Conservation (phyloP, 1,284 basidiomycete genomes). For the Pseudomicrostroma phylloplanum region DNA sequence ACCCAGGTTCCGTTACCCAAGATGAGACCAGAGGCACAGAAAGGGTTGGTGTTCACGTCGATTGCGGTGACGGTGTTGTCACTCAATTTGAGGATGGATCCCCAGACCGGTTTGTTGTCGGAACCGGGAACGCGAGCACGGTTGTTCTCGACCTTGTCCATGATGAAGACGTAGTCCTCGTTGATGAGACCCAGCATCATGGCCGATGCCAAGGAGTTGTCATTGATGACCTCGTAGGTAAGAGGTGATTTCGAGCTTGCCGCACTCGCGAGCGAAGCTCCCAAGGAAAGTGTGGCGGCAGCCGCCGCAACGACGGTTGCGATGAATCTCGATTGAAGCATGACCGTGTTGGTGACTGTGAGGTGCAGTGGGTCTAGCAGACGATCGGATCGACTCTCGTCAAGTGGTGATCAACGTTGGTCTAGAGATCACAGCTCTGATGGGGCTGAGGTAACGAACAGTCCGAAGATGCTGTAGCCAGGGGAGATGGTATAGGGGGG, state of each 20-base stretch:
- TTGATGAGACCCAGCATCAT: slow-evolving; percentile 50
- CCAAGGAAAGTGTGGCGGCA: not conserved
- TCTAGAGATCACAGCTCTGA: too few relatives aligned
- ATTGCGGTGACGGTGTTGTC: slow-evolving; percentile 37
- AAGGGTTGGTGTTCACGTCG: slow-evolving; percentile 50
- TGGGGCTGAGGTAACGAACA: too few relatives aligned
- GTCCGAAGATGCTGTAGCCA: too few relatives aligned
- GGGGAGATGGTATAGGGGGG: too few relatives aligned
- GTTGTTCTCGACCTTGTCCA: slow-evolving; percentile 53
- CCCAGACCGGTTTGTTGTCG: slow-evolving; percentile 42
- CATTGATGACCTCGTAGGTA: slow-evolving; percentile 35
- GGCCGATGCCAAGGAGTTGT: slow-evolving; percentile 44
- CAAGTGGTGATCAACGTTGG: too few relatives aligned
- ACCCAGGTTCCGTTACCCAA: slow-evolving; percentile 51
- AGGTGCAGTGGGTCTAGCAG: too few relatives aligned
- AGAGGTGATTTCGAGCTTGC: not conserved
- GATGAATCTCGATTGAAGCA: not conserved
- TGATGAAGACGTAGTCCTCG: slow-evolving; percentile 48
- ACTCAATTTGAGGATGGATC: slow-evolving; percentile 32
- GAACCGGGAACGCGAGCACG: slow-evolving; percentile 14
- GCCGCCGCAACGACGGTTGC: not conserved
- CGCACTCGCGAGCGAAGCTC: not conserved
- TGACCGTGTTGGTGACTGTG: too few relatives aligned
- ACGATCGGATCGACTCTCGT: too few relatives aligned
- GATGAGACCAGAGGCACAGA: slow-evolving; percentile 50